phyloP scores from a whole-genome alignment of 345 rosid species.

The Gossypium longicalyx region DNA sequence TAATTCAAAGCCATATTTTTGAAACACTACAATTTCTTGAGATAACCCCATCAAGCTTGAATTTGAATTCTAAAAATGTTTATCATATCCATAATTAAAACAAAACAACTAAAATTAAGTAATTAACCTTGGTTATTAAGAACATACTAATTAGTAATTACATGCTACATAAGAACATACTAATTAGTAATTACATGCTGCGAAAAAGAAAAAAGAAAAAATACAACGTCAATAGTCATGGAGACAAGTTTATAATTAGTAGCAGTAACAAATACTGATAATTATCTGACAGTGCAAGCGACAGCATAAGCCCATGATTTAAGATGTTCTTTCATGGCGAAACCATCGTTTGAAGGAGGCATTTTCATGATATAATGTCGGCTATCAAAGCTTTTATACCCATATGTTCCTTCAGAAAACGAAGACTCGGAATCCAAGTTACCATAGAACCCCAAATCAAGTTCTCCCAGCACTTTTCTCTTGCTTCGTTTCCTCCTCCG shows the following conservation, averaged over 20 bases:
- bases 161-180: not conserved
- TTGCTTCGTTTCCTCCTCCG: slow-evolving; percentile 21
- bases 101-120: not conserved
- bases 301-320: slow-evolving; percentile 61
- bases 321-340: slow-evolving; percentile 62
- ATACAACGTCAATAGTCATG: not conserved
- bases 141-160: not conserved
- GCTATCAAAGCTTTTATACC: slow-evolving; percentile 1
- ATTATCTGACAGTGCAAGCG: slow-evolving; percentile 42
- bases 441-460: slow-evolving; percentile 24
- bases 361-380: slow-evolving; percentile 21
- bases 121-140: not conserved
- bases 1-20: not conserved
- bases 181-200: not conserved
- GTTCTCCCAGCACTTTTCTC: slow-evolving; percentile 30
- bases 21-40: not conserved
- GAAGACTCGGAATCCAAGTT: slow-evolving; percentile 10
- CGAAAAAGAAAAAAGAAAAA: not conserved
- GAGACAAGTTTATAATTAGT: not conserved
- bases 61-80: not conserved
- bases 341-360: slow-evolving; percentile 47
- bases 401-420: not conserved
- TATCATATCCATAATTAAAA: not conserved
- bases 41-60: not conserved
- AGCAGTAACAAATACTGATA: not conserved